Evolutionary conservation across 2,329 filamentous ascomycete species (phyloP).

Genomic region (Colletotrichum sp.): DNA sequence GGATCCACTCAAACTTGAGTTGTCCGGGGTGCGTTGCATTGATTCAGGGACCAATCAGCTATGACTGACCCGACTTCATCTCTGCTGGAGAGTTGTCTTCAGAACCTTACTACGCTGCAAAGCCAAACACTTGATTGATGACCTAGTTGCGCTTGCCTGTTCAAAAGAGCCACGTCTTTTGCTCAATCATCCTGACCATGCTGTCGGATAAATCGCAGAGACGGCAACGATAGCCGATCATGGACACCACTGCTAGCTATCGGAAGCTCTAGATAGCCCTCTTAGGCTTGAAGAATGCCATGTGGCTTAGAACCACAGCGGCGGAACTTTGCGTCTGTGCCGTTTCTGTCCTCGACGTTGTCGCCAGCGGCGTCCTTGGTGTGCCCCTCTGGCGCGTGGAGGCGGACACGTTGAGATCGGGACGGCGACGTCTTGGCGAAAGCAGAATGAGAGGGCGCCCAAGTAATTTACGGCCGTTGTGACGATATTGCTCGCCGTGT

Average conservation of each 20-base stretch:
- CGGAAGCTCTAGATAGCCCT: neutral
- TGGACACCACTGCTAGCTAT: neutral
- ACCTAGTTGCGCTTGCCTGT: neutral
- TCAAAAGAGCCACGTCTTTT: neutral
- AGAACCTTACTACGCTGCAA: neutral
- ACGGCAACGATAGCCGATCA: neutral
- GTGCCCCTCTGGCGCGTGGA: neutral
- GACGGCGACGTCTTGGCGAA: neutral
- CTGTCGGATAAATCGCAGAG: neutral
- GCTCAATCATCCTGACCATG: neutral
- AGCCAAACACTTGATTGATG: neutral
- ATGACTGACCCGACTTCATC: neutral
- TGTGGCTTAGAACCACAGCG: neutral
- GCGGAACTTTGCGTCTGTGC: neutral
- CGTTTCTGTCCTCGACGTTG: neutral
- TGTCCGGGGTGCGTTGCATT: constrained; percentile 4
- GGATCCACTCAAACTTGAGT: neutral
- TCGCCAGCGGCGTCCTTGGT: neutral
- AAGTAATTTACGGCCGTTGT: neutral
- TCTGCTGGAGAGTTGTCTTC: neutral
- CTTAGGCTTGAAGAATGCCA: neutral
- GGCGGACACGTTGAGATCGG: neutral
- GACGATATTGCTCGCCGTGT: neutral
- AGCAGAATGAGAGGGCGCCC: neutral
- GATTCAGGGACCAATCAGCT: constrained; percentile 1